phyloP scores from a whole-genome alignment of 1,139 yeast species.

The Lodderomyces margitis region DNA sequence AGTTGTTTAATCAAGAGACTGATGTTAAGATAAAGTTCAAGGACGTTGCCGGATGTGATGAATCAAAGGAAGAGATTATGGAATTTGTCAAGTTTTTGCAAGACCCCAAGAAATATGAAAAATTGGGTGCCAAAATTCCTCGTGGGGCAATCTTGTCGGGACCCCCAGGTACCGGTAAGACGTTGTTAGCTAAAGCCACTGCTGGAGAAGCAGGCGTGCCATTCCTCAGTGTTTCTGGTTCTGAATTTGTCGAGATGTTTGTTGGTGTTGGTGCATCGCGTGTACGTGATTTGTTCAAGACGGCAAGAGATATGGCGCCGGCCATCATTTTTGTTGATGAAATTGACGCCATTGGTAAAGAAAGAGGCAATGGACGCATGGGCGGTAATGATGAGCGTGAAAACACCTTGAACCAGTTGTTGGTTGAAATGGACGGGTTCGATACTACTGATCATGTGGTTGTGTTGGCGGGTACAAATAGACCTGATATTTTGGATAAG shows the following conservation, averaged over 20 bases:
- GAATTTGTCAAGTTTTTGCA: conserved; percentile 79
- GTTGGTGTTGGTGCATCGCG: conserved; percentile 84
- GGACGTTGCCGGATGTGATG: conserved; percentile 83
- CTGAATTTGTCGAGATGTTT: conserved; percentile 80
- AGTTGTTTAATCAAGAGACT: conserved; percentile 66
- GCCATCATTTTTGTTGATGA: conserved; percentile 79
- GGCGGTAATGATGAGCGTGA: conserved; percentile 81
- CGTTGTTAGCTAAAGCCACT: conserved; percentile 76
- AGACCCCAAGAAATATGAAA: conserved; percentile 70
- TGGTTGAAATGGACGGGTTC: conserved; percentile 86
- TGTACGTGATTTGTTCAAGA: conserved; percentile 76
- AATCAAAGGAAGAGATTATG: conserved; percentile 82
- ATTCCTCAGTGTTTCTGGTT: conserved; percentile 77
- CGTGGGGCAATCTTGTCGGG: conserved; percentile 82
- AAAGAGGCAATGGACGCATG: conserved; percentile 64
- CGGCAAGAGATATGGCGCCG: conserved; percentile 80
- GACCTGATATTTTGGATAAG: conserved; percentile 75
- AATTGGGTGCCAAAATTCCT: conserved; percentile 78
- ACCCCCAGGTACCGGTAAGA: conserved; percentile 88
- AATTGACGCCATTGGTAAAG: conserved; percentile 83
- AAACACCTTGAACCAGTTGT: conserved; percentile 71
- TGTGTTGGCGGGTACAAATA: conserved; percentile 79
- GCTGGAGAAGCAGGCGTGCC: conserved; percentile 89
- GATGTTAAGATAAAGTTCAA: conserved; percentile 70
- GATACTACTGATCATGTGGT: conserved; percentile 73